Evolutionary conservation across 2,329 filamentous ascomycete genomes (phyloP).

Genomic region (Fragosphaeria purpurea): DNA sequence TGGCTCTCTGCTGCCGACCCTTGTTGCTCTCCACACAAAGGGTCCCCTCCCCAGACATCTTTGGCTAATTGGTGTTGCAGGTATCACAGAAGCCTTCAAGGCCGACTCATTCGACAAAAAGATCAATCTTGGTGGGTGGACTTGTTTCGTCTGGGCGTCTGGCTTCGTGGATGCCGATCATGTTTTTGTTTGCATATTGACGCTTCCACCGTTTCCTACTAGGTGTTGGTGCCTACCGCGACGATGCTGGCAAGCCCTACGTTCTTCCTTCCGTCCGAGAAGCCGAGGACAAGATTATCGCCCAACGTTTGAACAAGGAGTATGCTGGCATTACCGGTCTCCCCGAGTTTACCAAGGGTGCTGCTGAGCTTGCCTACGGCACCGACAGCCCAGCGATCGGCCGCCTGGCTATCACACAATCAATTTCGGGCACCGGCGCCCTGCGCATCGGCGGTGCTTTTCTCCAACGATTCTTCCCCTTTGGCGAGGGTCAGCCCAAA

Average conservation of each 20-base stretch:
- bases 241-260: constrained; percentile 95
- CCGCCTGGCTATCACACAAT: constrained; percentile 86
- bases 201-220: constrained; percentile 5
- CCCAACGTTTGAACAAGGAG: constrained; percentile 80
- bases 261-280: constrained; percentile 87
- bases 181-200: not conserved
- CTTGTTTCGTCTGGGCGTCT: constrained; percentile 6
- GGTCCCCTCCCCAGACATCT: not conserved
- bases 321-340: constrained; percentile 97
- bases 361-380: constrained; percentile 85
- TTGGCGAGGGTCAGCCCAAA: constrained; percentile 49
- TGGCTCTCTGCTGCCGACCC: constrained; percentile 21
- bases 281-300: constrained; percentile 79
- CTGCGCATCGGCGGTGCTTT: constrained; percentile 92
- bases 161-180: constrained; percentile 5
- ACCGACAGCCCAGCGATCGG: constrained; percentile 61
- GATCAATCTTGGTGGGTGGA: constrained; percentile 75
- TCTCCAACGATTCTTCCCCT: constrained; percentile 82
- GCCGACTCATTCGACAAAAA: constrained; percentile 87
- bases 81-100: constrained; percentile 98
- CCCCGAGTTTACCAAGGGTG: constrained; percentile 85
- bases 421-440: constrained; percentile 95
- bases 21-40: constrained; percentile 3
- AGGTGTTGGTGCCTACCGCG: constrained; percentile 96
- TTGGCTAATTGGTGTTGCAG: constrained; percentile 29